phyloP scores from a whole-genome alignment of 2,329 filamentous ascomycete species.

The Fusarium drepaniforme region DNA sequence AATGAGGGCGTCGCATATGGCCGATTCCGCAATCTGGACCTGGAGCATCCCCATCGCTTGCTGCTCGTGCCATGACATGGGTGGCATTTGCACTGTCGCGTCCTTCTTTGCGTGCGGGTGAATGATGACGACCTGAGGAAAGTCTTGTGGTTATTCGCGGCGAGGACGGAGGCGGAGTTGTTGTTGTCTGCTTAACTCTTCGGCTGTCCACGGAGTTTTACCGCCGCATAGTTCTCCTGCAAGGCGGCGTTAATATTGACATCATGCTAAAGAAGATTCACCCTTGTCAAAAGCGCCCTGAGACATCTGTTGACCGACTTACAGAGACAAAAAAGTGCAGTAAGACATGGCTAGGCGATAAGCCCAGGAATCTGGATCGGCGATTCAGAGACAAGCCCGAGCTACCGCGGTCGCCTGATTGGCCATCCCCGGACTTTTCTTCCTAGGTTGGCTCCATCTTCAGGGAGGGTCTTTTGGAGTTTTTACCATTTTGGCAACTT shows the following conservation, averaged over 20 bases:
- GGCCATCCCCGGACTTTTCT: conserved; percentile 47
- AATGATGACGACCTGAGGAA: conserved; percentile 2
- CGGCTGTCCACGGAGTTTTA: background rate
- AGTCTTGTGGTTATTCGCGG: background rate
- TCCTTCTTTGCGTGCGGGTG: background rate
- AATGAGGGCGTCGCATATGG: conserved; percentile 34
- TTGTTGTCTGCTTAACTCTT: background rate
- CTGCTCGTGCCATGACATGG: conserved; percentile 32
- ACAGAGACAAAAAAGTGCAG: conserved; percentile 1
- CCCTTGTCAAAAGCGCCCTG: conserved; percentile 28
- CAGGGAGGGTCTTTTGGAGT: conserved; percentile 26
- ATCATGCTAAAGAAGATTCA: conserved; percentile 24
- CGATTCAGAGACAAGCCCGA: conserved; percentile 37
- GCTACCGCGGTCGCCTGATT: conserved; percentile 38
- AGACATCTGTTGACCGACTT: conserved; percentile 25
- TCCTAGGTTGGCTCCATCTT: conserved; percentile 13
- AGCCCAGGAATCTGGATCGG: conserved; percentile 36
- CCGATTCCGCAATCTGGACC: conserved; percentile 38
- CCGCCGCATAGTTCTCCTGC: conserved; percentile 3
- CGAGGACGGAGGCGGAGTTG: background rate
- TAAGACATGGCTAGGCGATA: conserved; percentile 35
- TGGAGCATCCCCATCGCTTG: conserved; percentile 28
- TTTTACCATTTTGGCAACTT: conserved; percentile 20
- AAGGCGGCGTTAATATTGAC: conserved; percentile 27
- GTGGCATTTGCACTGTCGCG: conserved; percentile 26